Conservation (phyloP, 768 basidiomycete genomes). For the Macrocybe gigantea region DNA sequence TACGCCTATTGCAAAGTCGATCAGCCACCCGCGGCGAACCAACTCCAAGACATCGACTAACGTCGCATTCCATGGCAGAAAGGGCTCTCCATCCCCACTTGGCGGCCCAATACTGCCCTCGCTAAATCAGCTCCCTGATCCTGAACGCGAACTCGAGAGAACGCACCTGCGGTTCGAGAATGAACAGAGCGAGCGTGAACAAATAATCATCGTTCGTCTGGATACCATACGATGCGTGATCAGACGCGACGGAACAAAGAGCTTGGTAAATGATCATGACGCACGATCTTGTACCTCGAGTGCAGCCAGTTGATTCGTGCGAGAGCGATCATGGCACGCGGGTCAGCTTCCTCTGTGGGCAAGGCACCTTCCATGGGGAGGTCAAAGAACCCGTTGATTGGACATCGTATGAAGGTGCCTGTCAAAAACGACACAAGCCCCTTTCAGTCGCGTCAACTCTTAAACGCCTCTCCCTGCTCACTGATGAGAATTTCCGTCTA, state of each 20-base stretch:
- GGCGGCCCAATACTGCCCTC: conserved; percentile 30
- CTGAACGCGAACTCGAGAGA: not conserved
- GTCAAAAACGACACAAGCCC: too few species aligned
- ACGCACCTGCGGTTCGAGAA: conserved; percentile 32
- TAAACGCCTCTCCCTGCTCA: conserved; percentile 10
- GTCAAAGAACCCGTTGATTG: conserved; percentile 20
- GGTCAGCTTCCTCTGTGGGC: conserved; percentile 20
- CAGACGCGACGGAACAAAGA: conserved; percentile 2
- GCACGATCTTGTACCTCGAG: conserved; percentile 32
- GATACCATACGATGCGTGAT: conserved; percentile 1
- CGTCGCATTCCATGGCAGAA: conserved; percentile 37
- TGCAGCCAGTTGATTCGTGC: conserved; percentile 40
- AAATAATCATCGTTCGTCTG: conserved; percentile 35
- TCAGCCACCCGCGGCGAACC: not conserved
- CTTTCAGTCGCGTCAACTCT: too few species aligned
- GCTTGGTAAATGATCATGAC: conserved; percentile 6
- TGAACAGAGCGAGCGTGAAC: conserved; percentile 34
- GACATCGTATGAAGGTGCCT: conserved; percentile 34
- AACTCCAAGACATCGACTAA: conserved; percentile 6
- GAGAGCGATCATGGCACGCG: conserved; percentile 33
- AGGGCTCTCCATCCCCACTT: conserved; percentile 38
- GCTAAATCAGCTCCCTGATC: not conserved
- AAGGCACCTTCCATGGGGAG: conserved; percentile 6
- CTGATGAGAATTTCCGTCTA: conserved; percentile 42
- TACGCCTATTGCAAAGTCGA: conserved; percentile 21